Base-by-base conservation (phyloP, 306 rosid genomes). In the Luffa aegyptiaca region DNA sequence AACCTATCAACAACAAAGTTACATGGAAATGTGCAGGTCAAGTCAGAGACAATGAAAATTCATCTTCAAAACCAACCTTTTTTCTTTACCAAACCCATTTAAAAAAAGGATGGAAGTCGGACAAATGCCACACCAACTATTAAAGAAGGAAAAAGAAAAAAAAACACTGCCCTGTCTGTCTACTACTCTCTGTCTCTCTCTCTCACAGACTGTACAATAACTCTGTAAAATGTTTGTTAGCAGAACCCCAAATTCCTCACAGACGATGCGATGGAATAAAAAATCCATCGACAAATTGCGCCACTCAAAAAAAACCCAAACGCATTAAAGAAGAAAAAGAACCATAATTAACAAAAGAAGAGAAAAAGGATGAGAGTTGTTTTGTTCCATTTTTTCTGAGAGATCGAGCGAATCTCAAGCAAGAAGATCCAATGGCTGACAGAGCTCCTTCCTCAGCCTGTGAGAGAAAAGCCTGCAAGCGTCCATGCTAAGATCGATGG, bases 401-500 rank as follows among this genome's bases (percentile, higher is more conserved):
- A 51, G 55, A 51, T 51, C 18, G 14, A 16, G 13, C 11, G 42
- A 63, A 66, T 51, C 21, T 65, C 82, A 79, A 33, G 65, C 52
- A 35, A 65, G 53, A 59, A 33, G n/a, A 68, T 80, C 82, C 76
- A 26, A 66, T 18, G 82, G 82, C 55, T 68, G 66, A 63, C 82
- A 80, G 3, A 80, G 82, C 77, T 80, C 82, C 68, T 80, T 80
- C 77, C 82, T 80, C 7, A 80, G 82, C 41, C 31, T 68, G 4
- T 56, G 56, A 4, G 82, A 80, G 69, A 80, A 80, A 42, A 80
- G 78, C 78, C 68, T 68, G 52, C 82, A 80, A 12, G 82, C 82
- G 44, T 80, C 82, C 77, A 80, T 80, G 82, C 82, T 80, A 20
- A 80, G 82, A 69, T 80, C 82, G 33, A 80, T 69, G 44, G 82